Base-by-base conservation (phyloP, 495 filamentous ascomycete species). In the Penicillium egyptiacum region DNA sequence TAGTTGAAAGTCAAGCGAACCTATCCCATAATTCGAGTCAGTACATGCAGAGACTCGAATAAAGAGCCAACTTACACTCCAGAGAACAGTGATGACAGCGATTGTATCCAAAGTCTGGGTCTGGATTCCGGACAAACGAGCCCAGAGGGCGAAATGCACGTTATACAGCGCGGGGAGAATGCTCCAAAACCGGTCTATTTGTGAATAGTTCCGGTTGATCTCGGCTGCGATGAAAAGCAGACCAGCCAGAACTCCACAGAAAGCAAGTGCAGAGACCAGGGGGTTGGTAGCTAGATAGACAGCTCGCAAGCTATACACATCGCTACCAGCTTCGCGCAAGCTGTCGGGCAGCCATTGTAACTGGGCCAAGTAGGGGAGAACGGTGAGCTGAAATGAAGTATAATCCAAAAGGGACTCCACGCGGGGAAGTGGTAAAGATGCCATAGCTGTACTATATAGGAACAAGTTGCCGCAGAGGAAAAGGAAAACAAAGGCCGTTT, bases 121-220 rank as follows among this genome's bases (percentile, higher is more conserved):
- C n/a, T 87, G 84, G 9, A 97, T 68, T 4, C 86, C 88, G 22
- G 81, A 75, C 55, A 91, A 53, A 68, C 88, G 88, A 33, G 92
- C 89, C 83, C 90, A 99, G 16, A 80, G 51, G 55, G 82, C 81
- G 66, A 88, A 97, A 69, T 99, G 92, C n/a, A 82, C 87, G 70
- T 92, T 90, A 75, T 92, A 97, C 45, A 96, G 41, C 8, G 89
- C 86, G 14, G 95, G 95, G 41, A 98, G 71, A 47, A 99, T 75
- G 67, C 88, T 90, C 95, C 95, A 99, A 60, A 85, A 76, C 2
- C 95, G 82, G 70, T 99, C 95, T 10, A 99, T 87, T 71, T 98
- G 93, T 8, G 90, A 96, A 72, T 90, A 96, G 74, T 99, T 98
- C 49, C 83, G 82, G 71, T 90, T 97, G 72, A 92, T 72, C 71